Conservation (phyloP, 805 yeast species). For the Suhomyces sp. region DNA sequence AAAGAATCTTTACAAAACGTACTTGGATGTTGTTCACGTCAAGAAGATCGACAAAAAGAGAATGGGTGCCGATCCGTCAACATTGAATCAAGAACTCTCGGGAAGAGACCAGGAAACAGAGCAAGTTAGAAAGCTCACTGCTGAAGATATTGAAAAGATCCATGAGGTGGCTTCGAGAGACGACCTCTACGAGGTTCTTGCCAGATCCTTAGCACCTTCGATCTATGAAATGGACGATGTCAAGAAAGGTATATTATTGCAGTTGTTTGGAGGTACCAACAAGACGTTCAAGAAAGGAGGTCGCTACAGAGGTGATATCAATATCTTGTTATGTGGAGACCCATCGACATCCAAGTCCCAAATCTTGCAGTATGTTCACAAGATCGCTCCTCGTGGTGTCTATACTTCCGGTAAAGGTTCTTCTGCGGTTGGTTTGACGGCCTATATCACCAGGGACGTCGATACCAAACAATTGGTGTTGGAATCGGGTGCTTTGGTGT, state of each 20-base stretch:
- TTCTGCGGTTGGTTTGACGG: slow-evolving; percentile 98
- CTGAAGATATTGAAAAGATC: slow-evolving; percentile 66
- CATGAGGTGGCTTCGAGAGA: slow-evolving; percentile 58
- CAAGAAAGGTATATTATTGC: slow-evolving; percentile 89
- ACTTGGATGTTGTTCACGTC: slow-evolving; percentile 90
- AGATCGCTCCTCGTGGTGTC: slow-evolving; percentile 96
- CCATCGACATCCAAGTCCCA: slow-evolving; percentile 98
- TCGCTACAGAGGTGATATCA: slow-evolving; percentile 92
- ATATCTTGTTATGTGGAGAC: slow-evolving; percentile 90
- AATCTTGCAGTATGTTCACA: slow-evolving; percentile 88
- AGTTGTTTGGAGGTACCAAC: slow-evolving; percentile 93
- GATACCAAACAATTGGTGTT: slow-evolving; percentile 91
- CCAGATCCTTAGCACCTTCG: slow-evolving; percentile 95
- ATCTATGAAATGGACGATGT: slow-evolving; percentile 96
- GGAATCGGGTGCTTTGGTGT: slow-evolving; percentile 93
- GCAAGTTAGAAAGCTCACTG: slow-evolving; percentile 66
- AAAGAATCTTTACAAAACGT: slow-evolving; percentile 84
- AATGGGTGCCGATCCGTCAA: slow-evolving; percentile 74
- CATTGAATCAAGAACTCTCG: slow-evolving; percentile 49
- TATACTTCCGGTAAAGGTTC: slow-evolving; percentile 99
- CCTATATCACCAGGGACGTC: slow-evolving; percentile 90
- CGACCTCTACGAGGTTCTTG: slow-evolving; percentile 80
- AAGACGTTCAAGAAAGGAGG: slow-evolving; percentile 89
- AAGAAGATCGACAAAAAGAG: slow-evolving; percentile 81
- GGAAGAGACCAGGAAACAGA: slow-evolving; percentile 71